phyloP scores from a whole-genome alignment of 2,329 filamentous ascomycete genomes.

The Diplodia sapinea region DNA sequence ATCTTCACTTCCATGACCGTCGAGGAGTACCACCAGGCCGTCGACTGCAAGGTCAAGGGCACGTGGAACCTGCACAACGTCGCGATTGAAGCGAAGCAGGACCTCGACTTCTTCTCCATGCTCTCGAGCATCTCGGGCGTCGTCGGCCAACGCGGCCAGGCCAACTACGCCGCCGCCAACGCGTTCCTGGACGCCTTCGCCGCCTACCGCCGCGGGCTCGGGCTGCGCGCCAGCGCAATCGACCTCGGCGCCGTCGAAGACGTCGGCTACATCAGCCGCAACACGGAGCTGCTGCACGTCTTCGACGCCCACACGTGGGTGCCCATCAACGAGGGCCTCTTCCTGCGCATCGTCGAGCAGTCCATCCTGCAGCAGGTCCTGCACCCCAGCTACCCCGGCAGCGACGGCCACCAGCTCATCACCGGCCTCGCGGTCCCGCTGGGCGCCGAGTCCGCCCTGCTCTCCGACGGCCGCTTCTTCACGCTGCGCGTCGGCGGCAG shows the following conservation, averaged over 20 bases:
- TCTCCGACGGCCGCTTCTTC: too few relatives aligned
- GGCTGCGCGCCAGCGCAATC: constrained; percentile 53
- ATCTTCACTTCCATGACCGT: constrained; percentile 21
- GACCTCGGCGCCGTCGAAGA: constrained; percentile 60
- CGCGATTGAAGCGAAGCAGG: neutral
- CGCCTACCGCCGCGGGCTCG: constrained; percentile 33
- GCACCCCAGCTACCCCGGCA: too few relatives aligned
- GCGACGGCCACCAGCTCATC: too few relatives aligned
- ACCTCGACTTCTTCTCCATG: constrained; percentile 42
- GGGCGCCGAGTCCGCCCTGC: too few relatives aligned
- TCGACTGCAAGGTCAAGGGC: constrained; percentile 35
- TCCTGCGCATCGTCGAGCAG: too few relatives aligned
- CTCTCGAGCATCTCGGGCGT: constrained; percentile 39
- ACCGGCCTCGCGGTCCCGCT: too few relatives aligned
- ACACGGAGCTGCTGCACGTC: neutral
- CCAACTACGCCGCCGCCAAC: constrained; percentile 56
- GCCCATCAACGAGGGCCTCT: too few relatives aligned
- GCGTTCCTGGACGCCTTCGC: constrained; percentile 40
- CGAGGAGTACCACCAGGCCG: constrained; percentile 30
- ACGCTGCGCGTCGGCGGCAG: too few relatives aligned
- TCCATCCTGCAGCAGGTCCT: too few relatives aligned
- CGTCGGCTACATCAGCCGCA: constrained; percentile 46
- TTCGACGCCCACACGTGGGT: too few relatives aligned
- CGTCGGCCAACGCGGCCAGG: constrained; percentile 47
- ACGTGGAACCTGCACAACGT: constrained; percentile 39